Evolutionary conservation across 768 basidiomycete species (phyloP).

Genomic region (Suillus tomentosus): DNA sequence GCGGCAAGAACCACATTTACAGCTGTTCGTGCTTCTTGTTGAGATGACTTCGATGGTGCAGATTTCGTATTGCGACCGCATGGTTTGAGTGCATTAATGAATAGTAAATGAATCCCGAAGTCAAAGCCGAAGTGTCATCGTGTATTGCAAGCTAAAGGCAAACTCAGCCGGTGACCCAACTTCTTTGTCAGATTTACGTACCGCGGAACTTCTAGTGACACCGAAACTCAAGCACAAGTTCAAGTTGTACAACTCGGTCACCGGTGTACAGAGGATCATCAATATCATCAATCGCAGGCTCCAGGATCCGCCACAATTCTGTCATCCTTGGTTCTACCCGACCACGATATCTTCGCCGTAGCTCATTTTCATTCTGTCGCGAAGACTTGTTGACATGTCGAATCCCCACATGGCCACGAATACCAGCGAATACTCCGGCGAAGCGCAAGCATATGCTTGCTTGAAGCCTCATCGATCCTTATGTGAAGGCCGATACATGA

Average conservation of each 20-base stretch:
- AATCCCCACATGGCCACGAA: background rate
- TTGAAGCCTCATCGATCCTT: background rate
- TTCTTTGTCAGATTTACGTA: background rate
- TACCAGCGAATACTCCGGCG: background rate
- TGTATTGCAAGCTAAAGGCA: background rate
- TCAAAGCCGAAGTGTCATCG: background rate
- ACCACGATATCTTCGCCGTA: background rate
- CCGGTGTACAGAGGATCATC: background rate
- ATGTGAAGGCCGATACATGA: background rate
- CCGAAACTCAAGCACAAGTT: background rate
- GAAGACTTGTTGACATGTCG: background rate
- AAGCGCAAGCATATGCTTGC: background rate
- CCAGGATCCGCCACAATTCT: slow-evolving; percentile 3
- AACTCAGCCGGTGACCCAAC: background rate
- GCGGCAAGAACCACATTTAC: background rate
- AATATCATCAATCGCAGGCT: background rate
- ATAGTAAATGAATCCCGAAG: slow-evolving; percentile 2
- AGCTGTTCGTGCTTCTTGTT: background rate
- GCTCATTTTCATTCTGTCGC: background rate
- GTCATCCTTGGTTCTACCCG: background rate
- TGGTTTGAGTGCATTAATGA: background rate
- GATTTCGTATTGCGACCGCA: background rate
- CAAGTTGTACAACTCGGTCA: background rate
- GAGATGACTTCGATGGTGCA: background rate
- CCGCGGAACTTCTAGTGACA: background rate